phyloP scores from a whole-genome alignment of 2,329 filamentous ascomycete genomes.

The Epichloe typhina region DNA sequence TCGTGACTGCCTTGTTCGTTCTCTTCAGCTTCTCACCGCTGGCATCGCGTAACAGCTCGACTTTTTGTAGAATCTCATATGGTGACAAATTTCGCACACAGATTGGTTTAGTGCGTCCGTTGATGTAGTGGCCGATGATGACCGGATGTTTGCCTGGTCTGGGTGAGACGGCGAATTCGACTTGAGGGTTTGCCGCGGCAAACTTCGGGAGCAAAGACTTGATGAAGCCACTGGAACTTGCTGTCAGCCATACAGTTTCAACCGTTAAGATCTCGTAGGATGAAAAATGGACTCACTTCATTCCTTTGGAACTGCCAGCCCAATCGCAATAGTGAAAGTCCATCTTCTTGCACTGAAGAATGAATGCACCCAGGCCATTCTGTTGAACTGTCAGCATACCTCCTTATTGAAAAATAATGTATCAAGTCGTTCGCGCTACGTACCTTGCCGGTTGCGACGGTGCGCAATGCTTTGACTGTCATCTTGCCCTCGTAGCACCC shows the following conservation, averaged over 20 bases:
- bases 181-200: slow-evolving; percentile 66
- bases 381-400: slow-evolving; percentile 24
- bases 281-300: slow-evolving; percentile 52
- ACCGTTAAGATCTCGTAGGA: background rate
- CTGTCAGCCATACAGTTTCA: slow-evolving; percentile 1
- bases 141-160: slow-evolving; percentile 83
- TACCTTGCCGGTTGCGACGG: slow-evolving; percentile 42
- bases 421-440: background rate
- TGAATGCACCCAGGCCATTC: slow-evolving; percentile 96
- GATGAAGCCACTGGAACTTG: slow-evolving; percentile 56
- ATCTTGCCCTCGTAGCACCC: slow-evolving; percentile 28
- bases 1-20: slow-evolving; percentile 50
- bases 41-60: slow-evolving; percentile 56
- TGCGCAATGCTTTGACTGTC: slow-evolving; percentile 41
- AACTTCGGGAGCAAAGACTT: slow-evolving; percentile 63
- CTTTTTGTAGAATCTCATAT: slow-evolving; percentile 71
- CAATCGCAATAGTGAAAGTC: slow-evolving; percentile 97
- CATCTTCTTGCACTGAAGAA: slow-evolving; percentile 90
- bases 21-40: slow-evolving; percentile 61
- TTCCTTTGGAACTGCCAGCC: slow-evolving; percentile 83
- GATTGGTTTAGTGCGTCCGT: slow-evolving; percentile 71
- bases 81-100: slow-evolving; percentile 80
- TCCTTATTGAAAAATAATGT: background rate
- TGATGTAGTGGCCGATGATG: slow-evolving; percentile 83
- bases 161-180: slow-evolving; percentile 86